These are phyloP conservation scores for Xylaria palmicola DNA, from an alignment of 495 filamentous ascomycete species.

Conservation along the genomic window DNA sequence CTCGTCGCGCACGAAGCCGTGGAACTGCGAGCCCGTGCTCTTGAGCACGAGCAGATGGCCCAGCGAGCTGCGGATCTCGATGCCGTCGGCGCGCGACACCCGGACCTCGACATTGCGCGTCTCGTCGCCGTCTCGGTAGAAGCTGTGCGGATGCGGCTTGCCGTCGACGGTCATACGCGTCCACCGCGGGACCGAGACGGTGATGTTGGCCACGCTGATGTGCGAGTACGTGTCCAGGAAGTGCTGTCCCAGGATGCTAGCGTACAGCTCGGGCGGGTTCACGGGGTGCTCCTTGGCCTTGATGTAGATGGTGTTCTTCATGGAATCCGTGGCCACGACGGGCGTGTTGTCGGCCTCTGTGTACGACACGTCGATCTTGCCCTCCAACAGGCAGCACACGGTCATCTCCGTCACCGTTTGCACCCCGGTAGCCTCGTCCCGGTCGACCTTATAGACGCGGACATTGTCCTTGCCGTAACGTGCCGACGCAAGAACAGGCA, in stretches of 20 bases:
- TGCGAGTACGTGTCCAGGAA: constrained; percentile 86
- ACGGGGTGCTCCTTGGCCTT: constrained; percentile 90
- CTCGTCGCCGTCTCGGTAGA: constrained; percentile 86
- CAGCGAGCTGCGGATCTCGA: constrained; percentile 71
- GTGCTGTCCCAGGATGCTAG: constrained; percentile 76
- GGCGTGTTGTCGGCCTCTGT: constrained; percentile 93
- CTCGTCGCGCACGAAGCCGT: constrained; percentile 89
- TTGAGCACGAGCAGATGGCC: constrained; percentile 84
- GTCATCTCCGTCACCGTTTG: constrained; percentile 96
- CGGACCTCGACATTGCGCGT: constrained; percentile 71
- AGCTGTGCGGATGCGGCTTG: constrained; percentile 93
- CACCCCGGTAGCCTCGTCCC: constrained; percentile 66
- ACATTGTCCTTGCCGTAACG: constrained; percentile 98
- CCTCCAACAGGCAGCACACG: constrained; percentile 84
- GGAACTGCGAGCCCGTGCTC: constrained; percentile 95
- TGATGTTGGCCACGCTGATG: constrained; percentile 79
- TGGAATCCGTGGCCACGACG: constrained; percentile 93
- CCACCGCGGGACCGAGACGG: constrained; percentile 85
- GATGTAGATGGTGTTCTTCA: constrained; percentile 98
- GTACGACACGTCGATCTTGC: constrained; percentile 90
- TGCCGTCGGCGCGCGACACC: constrained; percentile 54
- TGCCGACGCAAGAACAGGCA: constrained; percentile 67
- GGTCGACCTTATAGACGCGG: constrained; percentile 90
- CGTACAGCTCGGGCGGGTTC: constrained; percentile 90
- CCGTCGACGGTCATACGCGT: constrained; percentile 85